A percentile compares a stretch with the other conserved stretches of the same genome.
phyloP scores from a whole-genome alignment of 2,329 filamentous ascomycete genomes.

The Aureobasidium sp. region DNA sequence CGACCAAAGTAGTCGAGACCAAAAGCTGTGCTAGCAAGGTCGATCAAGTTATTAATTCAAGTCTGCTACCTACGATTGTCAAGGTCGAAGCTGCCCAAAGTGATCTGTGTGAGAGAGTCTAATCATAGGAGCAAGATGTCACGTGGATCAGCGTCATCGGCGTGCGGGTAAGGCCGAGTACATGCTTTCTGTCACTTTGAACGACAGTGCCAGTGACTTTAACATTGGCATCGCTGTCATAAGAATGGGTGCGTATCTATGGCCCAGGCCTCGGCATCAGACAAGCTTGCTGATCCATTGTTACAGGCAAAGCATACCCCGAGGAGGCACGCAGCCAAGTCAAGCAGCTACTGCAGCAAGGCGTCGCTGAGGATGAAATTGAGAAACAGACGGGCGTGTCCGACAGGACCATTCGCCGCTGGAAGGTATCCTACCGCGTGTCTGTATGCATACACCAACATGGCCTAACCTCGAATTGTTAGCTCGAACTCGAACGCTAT shows the following conservation, averaged over 20 bases:
- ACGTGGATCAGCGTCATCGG: background rate
- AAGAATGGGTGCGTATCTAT: conserved; percentile 11
- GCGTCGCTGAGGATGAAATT: conserved; percentile 28
- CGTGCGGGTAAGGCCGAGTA: background rate
- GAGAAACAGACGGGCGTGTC: conserved; percentile 31
- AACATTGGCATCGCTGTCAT: conserved; percentile 14
- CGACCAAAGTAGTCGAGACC: background rate
- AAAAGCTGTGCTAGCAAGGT: background rate
- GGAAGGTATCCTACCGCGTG: conserved; percentile 20
- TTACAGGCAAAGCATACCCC: conserved; percentile 22
- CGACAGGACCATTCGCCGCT: conserved; percentile 28
- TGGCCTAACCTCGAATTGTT: background rate
- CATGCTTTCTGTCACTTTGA: conserved; percentile 12
- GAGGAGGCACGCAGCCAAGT: conserved; percentile 23
- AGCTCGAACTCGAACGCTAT: conserved; percentile 29
- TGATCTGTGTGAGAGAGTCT: no score
- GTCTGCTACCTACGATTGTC: background rate
- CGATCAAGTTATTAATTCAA: background rate
- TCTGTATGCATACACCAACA: background rate
- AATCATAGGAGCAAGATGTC: no score
- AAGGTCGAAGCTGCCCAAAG: no score
- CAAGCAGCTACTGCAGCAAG: conserved; percentile 25
- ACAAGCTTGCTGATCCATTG: background rate
- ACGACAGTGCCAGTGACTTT: conserved; percentile 5
- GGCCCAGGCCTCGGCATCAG: conserved; percentile 4